phyloP scores from a whole-genome alignment of 2,329 filamentous ascomycete species.

The Cordyceps cateniannulata region DNA sequence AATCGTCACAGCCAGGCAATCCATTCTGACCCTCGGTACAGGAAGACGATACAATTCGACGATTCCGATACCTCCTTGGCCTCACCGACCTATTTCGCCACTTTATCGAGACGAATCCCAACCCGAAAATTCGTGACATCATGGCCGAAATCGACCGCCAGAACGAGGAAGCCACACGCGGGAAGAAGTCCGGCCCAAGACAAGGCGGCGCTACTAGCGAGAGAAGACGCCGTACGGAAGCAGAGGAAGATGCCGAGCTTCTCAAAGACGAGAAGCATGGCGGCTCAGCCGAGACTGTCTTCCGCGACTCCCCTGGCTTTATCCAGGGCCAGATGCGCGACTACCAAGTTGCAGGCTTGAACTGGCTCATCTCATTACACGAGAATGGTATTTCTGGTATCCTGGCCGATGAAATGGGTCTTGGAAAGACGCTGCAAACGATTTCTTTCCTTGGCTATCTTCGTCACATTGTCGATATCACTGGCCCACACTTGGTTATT shows the following conservation, averaged over 20 bases:
- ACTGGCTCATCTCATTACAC: constrained; percentile 95
- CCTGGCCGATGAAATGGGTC: constrained; percentile 95
- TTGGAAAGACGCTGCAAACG: constrained; percentile 95
- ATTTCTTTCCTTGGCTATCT: constrained; percentile 96
- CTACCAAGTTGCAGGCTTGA: constrained; percentile 91
- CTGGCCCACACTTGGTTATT: constrained; percentile 81
- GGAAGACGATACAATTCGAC: constrained; percentile 91
- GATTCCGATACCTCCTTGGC: constrained; percentile 91
- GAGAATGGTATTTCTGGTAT: constrained; percentile 99
- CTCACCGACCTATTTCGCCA: constrained; percentile 96
- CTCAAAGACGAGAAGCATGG: constrained; percentile 83
- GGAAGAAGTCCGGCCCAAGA: constrained; percentile 67
- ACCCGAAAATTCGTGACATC: constrained; percentile 89
- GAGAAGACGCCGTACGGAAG: constrained; percentile 81
- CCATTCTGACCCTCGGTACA: constrained; percentile 27
- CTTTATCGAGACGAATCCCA: constrained; percentile 96
- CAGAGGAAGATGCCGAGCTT: constrained; percentile 91
- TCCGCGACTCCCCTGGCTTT: constrained; percentile 88
- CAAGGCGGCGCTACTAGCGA: constrained; percentile 79
- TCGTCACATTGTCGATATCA: constrained; percentile 82
- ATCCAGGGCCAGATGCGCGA: constrained; percentile 88
- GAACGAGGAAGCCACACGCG: constrained; percentile 66
- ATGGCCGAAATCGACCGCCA: constrained; percentile 93
- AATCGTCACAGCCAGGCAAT: not conserved
- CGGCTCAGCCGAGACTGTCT: constrained; percentile 79